Percentiles rank a stretch among this genome's conserved stretches.
Conservation (phyloP, 768 basidiomycete genomes). For the Lenzites betulinus region DNA sequence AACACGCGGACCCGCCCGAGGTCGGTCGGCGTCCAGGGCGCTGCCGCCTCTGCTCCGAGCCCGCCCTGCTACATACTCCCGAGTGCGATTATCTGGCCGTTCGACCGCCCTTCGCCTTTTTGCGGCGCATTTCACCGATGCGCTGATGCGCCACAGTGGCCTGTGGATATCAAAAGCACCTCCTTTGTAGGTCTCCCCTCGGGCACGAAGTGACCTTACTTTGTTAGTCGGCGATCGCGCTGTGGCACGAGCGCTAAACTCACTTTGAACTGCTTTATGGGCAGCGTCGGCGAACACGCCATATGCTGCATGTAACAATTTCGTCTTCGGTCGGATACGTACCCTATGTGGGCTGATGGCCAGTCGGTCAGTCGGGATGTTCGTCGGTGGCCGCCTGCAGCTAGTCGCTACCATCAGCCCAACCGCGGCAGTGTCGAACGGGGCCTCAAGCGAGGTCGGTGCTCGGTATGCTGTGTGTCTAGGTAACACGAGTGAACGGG, state of each 20-base stretch:
- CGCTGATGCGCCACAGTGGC: not conserved
- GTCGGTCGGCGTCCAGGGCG: not conserved
- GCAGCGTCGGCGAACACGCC: not conserved
- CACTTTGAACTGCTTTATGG: not conserved
- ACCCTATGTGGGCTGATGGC: not conserved
- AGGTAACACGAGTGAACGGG: no score
- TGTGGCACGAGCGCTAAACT: not conserved
- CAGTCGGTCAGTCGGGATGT: not conserved
- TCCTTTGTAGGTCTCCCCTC: not conserved
- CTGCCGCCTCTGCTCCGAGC: no score
- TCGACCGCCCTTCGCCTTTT: no score
- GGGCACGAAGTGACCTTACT: not conserved
- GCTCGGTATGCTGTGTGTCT: constrained; percentile 1
- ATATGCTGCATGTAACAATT: not conserved
- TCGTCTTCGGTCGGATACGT: not conserved
- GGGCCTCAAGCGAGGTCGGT: not conserved
- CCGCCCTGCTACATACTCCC: no score
- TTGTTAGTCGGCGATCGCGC: not conserved
- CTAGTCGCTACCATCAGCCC: not conserved
- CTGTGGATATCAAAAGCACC: no score
- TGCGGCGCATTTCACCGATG: no score
- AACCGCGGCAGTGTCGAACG: not conserved
- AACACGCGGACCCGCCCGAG: not conserved
- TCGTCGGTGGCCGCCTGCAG: not conserved
- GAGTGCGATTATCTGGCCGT: no score